Percentiles rank a stretch among this genome's conserved stretches.
These are phyloP conservation scores for Cavenderia fasciculata DNA, from an alignment of 78 protist species.

Conservation along the genomic window DNA sequence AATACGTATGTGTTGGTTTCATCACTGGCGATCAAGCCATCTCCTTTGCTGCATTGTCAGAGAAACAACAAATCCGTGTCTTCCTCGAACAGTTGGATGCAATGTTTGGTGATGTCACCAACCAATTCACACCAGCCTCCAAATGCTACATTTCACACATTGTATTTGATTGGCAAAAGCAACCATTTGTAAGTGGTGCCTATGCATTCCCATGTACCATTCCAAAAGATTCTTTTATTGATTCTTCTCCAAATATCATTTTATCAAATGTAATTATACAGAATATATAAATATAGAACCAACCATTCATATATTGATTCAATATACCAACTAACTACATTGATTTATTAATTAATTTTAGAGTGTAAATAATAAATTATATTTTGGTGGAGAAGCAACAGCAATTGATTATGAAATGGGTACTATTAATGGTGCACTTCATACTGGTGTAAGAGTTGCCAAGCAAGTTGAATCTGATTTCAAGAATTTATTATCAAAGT, in stretches of 20 bases:
- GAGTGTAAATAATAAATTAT: conserved; percentile 22
- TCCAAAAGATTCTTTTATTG: conserved; percentile 14
- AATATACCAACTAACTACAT: background rate
- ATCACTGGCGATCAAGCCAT: conserved; percentile 77
- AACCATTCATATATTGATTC: background rate
- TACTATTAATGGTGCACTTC: conserved; percentile 49
- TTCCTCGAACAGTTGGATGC: conserved; percentile 58
- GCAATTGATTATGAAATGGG: conserved; percentile 32
- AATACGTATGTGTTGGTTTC: conserved; percentile 51
- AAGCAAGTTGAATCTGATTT: background rate
- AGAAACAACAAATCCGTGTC: conserved; percentile 11
- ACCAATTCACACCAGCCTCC: conserved; percentile 41
- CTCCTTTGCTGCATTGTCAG: conserved; percentile 25
- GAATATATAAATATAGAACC: background rate
- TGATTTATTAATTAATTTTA: no score
- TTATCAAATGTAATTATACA: conserved; percentile 18
- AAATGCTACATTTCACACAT: conserved; percentile 15
- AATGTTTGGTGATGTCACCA: conserved; percentile 38
- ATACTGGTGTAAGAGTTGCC: conserved; percentile 52
- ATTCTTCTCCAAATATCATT: conserved; percentile 19
- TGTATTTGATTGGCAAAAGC: conserved; percentile 38
- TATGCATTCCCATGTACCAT: conserved; percentile 52
- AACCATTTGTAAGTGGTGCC: conserved; percentile 70
- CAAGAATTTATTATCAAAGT: background rate
- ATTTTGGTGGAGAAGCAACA: conserved; percentile 67